A percentile compares a stretch with the other conserved stretches of the same genome.
phyloP scores from a whole-genome alignment of 352 stramenopile species.

The Pythium aristosporum region DNA sequence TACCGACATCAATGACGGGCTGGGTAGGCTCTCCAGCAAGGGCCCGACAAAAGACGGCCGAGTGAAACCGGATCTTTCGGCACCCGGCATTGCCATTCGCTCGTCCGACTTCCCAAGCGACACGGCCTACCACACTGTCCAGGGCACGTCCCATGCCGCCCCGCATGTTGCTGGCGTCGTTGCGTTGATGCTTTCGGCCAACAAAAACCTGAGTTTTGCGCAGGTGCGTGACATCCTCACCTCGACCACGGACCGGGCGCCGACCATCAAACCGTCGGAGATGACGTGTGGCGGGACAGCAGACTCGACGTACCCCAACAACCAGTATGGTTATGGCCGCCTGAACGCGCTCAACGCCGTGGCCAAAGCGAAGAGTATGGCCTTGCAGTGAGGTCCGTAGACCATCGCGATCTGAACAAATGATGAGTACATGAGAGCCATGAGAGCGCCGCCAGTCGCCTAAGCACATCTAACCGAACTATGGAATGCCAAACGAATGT shows the following conservation, averaged over 20 bases:
- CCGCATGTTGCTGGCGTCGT: slow-evolving; percentile 23
- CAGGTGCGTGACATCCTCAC: no score
- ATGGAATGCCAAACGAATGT: no score
- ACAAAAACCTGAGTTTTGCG: not conserved
- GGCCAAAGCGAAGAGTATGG: not conserved
- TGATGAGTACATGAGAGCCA: no score
- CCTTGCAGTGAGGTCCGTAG: not conserved
- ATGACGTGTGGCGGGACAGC: slow-evolving; percentile 21
- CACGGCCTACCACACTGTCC: not conserved
- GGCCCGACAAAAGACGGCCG: slow-evolving; percentile 11
- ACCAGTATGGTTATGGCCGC: slow-evolving; percentile 31
- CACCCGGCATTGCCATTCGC: slow-evolving; percentile 8
- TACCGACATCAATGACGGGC: slow-evolving; percentile 8
- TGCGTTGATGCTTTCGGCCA: slow-evolving; percentile 4
- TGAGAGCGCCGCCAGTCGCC: no score
- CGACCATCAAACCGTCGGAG: not conserved
- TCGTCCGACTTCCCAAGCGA: slow-evolving; percentile 4
- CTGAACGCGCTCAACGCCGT: slow-evolving; percentile 18
- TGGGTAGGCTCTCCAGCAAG: slow-evolving; percentile 14
- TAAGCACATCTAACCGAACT: no score
- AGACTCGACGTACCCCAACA: slow-evolving; percentile 27
- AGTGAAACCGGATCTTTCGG: slow-evolving; percentile 24
- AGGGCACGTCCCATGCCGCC: slow-evolving; percentile 21
- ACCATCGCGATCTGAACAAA: not conserved
- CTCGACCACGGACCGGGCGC: not conserved